Base-by-base conservation (phyloP, 2,329 filamentous ascomycete species). In the Pestalotiopsis sp. region DNA sequence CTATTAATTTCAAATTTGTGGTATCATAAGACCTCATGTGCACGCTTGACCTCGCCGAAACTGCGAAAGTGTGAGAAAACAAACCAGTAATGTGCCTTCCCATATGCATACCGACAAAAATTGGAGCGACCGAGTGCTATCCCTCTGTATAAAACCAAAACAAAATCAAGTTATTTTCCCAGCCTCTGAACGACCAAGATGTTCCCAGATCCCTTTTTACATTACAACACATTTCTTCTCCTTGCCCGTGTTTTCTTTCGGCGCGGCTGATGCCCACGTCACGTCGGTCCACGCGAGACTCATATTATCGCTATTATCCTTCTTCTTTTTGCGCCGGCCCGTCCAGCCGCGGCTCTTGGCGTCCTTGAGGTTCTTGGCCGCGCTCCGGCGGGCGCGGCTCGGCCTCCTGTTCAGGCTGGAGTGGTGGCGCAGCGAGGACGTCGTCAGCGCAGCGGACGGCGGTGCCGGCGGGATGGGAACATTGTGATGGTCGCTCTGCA, bases 321-420 rank as follows among this genome's bases (percentile, higher is more conserved):
- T 76, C 75, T 80, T 82, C 65, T 78, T 80, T 70, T 79, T 80
- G 65, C 74, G 75, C 63, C 82, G 78, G 41, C 80, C 78, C 69
- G 81, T 83, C 88, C 89, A 91, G 0, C 89, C 88, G 39, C 82
- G 83, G 73, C 83, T 84, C 79, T 85, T 88, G 1, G 89, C 89
- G 70, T 90, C 88, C 20, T 85, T 83, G 36, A 91, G 87, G 72
- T 91, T 91, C 78, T 87, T 90, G 11, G 87, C 84, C 5, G 89
- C 89, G 68, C 88, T 89, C 36, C 87, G 82, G 74, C 88, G 86
- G 1, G 88, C 88, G 56, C 89, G 84, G 73, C 87, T 90, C 49
- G 82, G 82, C 31, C 82, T 83, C 41, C 87, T 80, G 67, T 77
- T 83, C 5, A 89, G 76, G 57, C 82, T 83, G 0, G 82, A 76